Evolutionary conservation across 495 filamentous ascomycete species (phyloP).

Genomic region (Elaphomyces granulatus): DNA sequence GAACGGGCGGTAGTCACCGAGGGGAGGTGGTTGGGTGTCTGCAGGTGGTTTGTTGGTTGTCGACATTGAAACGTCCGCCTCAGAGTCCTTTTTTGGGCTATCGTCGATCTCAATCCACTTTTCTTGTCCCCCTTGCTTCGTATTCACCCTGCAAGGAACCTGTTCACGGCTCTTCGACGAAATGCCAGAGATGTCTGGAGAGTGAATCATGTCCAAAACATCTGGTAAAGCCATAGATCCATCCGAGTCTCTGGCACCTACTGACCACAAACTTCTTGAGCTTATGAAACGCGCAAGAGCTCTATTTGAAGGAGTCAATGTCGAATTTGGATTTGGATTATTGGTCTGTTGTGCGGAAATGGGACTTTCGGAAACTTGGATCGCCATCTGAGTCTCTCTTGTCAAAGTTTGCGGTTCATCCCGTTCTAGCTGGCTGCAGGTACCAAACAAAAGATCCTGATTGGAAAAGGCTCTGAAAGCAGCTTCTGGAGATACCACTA

Average conservation of each 20-base stretch:
- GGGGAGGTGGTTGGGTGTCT: neutral
- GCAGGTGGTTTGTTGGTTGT: neutral
- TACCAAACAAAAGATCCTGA: constrained; percentile 83
- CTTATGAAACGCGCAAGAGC: constrained; percentile 16
- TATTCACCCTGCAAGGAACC: neutral
- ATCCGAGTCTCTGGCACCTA: constrained; percentile 46
- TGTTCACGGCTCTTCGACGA: neutral
- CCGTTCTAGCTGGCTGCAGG: constrained; percentile 72
- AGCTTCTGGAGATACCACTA: constrained; percentile 57
- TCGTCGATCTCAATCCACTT: constrained; percentile 25
- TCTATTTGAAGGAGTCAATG: constrained; percentile 2
- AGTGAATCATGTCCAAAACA: constrained; percentile 40
- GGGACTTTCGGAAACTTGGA: constrained; percentile 41
- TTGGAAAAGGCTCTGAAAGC: constrained; percentile 51
- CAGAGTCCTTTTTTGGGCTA: constrained; percentile 12
- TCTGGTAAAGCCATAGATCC: constrained; percentile 47
- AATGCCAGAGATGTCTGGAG: constrained; percentile 13
- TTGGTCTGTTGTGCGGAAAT: neutral
- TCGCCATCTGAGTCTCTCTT: constrained; percentile 53
- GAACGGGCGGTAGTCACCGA: neutral
- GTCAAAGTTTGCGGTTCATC: constrained; percentile 59
- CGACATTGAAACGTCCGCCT: neutral
- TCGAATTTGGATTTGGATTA: neutral
- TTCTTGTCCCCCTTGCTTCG: constrained; percentile 1
- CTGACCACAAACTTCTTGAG: constrained; percentile 47